A percentile compares a stretch with the other conserved stretches of the same genome.
phyloP scores from a whole-genome alignment of 2,329 filamentous ascomycete species.

The Ascochyta koolunga region DNA sequence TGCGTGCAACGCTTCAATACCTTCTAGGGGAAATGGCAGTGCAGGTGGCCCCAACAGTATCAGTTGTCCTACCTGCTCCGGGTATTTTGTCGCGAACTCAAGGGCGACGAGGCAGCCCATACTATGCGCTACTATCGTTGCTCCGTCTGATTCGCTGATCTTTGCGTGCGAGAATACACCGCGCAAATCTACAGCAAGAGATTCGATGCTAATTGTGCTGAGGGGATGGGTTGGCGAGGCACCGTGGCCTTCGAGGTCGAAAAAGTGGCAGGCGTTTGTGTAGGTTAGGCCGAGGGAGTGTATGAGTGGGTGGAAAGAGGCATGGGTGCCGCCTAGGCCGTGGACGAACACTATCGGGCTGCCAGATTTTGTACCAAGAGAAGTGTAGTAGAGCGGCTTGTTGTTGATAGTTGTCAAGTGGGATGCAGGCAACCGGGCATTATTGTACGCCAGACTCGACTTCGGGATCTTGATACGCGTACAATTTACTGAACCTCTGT shows the following conservation, averaged over 20 bases:
- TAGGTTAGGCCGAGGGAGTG: conserved; percentile 38
- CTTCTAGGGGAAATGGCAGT: conserved; percentile 52
- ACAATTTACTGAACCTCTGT: conserved; percentile 46
- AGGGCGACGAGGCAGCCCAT: conserved; percentile 59
- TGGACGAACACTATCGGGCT: conserved; percentile 59
- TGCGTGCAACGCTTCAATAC: conserved; percentile 33
- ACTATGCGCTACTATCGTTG: conserved; percentile 58
- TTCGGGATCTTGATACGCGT: conserved; percentile 28
- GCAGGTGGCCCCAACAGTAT: conserved; percentile 57
- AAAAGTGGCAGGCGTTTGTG: conserved; percentile 50
- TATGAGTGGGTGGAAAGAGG: conserved; percentile 56
- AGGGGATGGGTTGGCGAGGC: conserved; percentile 58
- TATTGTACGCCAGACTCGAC: neutral
- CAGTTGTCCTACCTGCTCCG: conserved; percentile 51
- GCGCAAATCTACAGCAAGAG: conserved; percentile 53
- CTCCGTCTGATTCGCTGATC: conserved; percentile 26
- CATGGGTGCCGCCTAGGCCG: conserved; percentile 57
- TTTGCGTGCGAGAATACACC: conserved; percentile 47
- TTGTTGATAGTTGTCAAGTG: conserved; percentile 47
- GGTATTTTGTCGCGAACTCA: conserved; percentile 50
- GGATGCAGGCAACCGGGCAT: conserved; percentile 39
- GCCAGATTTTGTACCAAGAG: conserved; percentile 27
- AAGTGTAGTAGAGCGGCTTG: conserved; percentile 52
- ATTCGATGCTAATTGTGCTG: conserved; percentile 52
- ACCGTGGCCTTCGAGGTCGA: conserved; percentile 64